Evolutionary conservation across 805 yeast species (phyloP), one percentile per base, ranked within the genome.

Genomic region (Yamadazyma philogaea): DNA sequence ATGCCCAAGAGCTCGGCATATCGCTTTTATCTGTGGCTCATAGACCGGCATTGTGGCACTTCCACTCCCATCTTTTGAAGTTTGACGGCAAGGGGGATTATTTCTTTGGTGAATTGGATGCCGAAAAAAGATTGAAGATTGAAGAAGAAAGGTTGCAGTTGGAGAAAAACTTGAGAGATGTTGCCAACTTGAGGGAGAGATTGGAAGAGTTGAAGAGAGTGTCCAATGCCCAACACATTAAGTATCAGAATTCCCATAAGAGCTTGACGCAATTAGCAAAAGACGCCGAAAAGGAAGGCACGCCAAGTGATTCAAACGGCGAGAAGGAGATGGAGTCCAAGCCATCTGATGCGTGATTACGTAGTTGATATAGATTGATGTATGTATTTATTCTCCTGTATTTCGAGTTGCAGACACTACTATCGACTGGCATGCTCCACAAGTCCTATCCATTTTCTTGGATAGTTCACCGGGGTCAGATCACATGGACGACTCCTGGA

Each of bases 1-100:
- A 84, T 55, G 96, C 96, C 0, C 86, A 84, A 57, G 69, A 74
- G 14, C 70, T 86, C 47, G 87, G 87, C 0, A 88, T 89, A 43
- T 85, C 96, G 0, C 75, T 90, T 15, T 67, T 90, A 30, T 87
- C 96, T 0, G 97, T 90, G 7, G 93, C 96, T 37, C 98, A 90
- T 63, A 74, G 97, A 50, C 84, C 96, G 3, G 87, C 95, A 5
- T 68, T 90, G 48, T 90, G 96, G 96, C 86, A 86, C 60, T 90
- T 87, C 70, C 98, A 90, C 62, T 78, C 83, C 48, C 77, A 79
- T 53, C 77, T 90, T 44, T 70, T 90, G 50, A 89, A 88, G 60
- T 87, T 90, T 57, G 90, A 84, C 56, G 95, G 95, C n/a, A 77
- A 79, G 55, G 91, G 91, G 2, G 79, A 80, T 6, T 86, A 82